Percentiles rank a stretch among this genome's conserved stretches.
These are phyloP conservation scores for Apiotrichum mycotoxinovorans DNA, from an alignment of 1,284 basidiomycete species.

Conservation along the genomic window DNA sequence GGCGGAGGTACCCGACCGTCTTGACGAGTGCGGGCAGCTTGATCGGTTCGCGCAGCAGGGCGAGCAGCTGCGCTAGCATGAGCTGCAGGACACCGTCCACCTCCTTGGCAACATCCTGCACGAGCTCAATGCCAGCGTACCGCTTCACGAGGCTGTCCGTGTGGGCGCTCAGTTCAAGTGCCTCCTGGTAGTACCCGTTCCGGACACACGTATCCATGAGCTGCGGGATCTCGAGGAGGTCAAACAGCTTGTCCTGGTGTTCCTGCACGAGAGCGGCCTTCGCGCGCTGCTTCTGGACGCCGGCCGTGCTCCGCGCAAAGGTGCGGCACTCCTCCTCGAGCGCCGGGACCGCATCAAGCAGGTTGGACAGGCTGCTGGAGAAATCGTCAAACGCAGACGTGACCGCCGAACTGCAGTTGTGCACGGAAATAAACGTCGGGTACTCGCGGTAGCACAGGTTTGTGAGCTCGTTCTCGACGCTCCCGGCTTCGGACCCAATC, in stretches of 20 bases:
- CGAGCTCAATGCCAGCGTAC: constrained; percentile 53
- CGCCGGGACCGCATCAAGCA: constrained; percentile 65
- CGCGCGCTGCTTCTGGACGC: constrained; percentile 62
- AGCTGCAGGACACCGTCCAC: constrained; percentile 61
- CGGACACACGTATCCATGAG: constrained; percentile 87
- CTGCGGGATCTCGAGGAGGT: constrained; percentile 81
- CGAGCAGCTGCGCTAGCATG: constrained; percentile 63
- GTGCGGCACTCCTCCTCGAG: constrained; percentile 65
- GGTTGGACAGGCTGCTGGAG: constrained; percentile 61
- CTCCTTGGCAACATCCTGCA: constrained; percentile 63
- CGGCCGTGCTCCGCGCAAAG: constrained; percentile 60
- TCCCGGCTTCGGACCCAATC: constrained; percentile 73
- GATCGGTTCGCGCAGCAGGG: constrained; percentile 72
- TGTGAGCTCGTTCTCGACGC: constrained; percentile 78
- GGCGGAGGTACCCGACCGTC: constrained; percentile 75
- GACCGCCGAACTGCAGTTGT: constrained; percentile 59
- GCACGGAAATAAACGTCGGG: constrained; percentile 78
- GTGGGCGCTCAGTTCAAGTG: constrained; percentile 73
- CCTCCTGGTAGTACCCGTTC: constrained; percentile 85
- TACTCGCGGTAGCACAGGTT: constrained; percentile 84
- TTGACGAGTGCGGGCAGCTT: constrained; percentile 88
- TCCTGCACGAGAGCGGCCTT: constrained; percentile 77
- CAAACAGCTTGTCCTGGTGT: constrained; percentile 83
- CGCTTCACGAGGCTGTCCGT: constrained; percentile 54
- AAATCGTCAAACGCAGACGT: constrained; percentile 62